phyloP scores from a whole-genome alignment of 2,329 filamentous ascomycete genomes.

The Fonsecaea monophora region DNA sequence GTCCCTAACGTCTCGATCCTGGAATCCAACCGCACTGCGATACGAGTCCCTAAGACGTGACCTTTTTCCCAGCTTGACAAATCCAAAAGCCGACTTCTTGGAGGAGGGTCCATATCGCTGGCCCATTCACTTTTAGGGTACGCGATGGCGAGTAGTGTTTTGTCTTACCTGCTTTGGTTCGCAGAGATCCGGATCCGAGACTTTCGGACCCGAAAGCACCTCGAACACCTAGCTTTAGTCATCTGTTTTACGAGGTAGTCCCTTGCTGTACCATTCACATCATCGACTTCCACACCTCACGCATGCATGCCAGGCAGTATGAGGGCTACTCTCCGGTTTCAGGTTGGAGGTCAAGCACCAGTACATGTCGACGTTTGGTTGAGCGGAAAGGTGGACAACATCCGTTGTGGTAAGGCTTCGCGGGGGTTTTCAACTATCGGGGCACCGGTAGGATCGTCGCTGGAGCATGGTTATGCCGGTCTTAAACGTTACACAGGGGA shows the following conservation, averaged over 20 bases:
- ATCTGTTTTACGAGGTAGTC: no score
- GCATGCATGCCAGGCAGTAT: no score
- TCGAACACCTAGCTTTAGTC: no score
- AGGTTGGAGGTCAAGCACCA: no score
- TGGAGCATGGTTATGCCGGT: conserved; percentile 30
- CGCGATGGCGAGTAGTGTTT: conserved; percentile 69
- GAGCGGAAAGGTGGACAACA: conserved; percentile 48
- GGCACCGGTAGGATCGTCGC: conserved; percentile 54
- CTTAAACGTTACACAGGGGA: conserved; percentile 10
- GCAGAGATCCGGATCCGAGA: conserved; percentile 45
- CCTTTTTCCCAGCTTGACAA: not conserved
- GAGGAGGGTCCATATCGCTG: conserved; percentile 73
- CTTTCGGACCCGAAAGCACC: conserved; percentile 54
- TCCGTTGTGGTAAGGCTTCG: conserved; percentile 51
- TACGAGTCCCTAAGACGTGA: conserved; percentile 21
- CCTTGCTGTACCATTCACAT: no score
- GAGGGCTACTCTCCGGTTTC: no score
- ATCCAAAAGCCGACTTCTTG: conserved; percentile 69
- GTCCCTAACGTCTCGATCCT: not conserved
- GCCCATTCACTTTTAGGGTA: conserved; percentile 75
- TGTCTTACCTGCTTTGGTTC: conserved; percentile 66
- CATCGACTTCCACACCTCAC: conserved; percentile 32
- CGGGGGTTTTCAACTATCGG: conserved; percentile 55
- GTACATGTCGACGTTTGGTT: conserved; percentile 53
- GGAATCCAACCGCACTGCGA: conserved; percentile 28